Conservation (phyloP, 257 asterid genomes). For the Haberlea rhodopensis region DNA sequence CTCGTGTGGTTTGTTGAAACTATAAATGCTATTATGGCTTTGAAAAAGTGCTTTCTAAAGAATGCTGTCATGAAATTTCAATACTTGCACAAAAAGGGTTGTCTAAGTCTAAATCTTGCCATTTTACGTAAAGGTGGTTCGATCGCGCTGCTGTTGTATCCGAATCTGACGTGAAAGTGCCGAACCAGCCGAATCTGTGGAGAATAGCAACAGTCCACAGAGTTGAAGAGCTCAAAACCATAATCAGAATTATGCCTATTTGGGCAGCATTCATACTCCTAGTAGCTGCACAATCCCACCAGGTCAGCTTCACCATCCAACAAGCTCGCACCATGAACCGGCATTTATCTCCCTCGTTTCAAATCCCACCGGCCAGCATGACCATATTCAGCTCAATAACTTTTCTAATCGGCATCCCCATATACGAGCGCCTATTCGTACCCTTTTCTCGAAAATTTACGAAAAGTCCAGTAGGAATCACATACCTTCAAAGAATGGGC, state of each 20-base stretch:
- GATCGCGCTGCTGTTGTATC: slow-evolving; percentile 68
- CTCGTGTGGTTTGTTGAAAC: too few relatives aligned
- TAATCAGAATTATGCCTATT: slow-evolving; percentile 65
- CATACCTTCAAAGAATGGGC: slow-evolving; percentile 80
- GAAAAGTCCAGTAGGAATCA: slow-evolving; percentile 48
- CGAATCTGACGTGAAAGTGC: slow-evolving; percentile 35
- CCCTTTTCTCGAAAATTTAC: slow-evolving; percentile 57
- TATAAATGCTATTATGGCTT: too few relatives aligned
- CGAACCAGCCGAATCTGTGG: slow-evolving; percentile 59
- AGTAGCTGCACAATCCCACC: slow-evolving; percentile 58
- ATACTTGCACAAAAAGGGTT: neutral
- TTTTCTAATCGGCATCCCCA: slow-evolving; percentile 41
- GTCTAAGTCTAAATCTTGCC: slow-evolving; percentile 3
- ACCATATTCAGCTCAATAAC: slow-evolving; percentile 65
- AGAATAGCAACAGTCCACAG: slow-evolving; percentile 72
- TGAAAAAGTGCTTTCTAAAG: too few relatives aligned
- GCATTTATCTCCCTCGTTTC: slow-evolving; percentile 47
- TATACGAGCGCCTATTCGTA: slow-evolving; percentile 68
- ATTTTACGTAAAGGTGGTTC: slow-evolving; percentile 45
- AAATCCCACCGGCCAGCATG: slow-evolving; percentile 76
- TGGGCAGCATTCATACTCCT: slow-evolving; percentile 65
- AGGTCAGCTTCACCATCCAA: slow-evolving; percentile 54
- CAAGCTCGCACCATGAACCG: slow-evolving; percentile 79
- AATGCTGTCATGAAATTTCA: too few relatives aligned
- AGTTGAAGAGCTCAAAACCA: slow-evolving; percentile 72